phyloP scores from a whole-genome alignment of 495 filamentous ascomycete species.

The Neurospora sp. region DNA sequence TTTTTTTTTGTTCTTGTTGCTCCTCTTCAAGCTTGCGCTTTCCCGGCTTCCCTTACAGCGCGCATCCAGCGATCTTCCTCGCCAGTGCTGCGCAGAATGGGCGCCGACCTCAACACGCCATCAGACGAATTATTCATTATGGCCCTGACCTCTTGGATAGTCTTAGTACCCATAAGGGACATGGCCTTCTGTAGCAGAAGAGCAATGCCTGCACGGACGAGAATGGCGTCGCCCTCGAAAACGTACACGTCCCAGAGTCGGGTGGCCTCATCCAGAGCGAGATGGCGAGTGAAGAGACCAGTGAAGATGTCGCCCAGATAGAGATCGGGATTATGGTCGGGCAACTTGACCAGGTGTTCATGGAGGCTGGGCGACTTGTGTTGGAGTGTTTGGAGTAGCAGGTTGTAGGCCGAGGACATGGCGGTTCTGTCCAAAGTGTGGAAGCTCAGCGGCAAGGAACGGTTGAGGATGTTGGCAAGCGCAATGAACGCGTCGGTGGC shows the following conservation, averaged over 20 bases:
- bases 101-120: slow-evolving; percentile 1
- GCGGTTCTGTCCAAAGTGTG: slow-evolving; percentile 66
- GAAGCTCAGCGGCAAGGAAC: slow-evolving; percentile 79
- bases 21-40: slow-evolving; percentile 3
- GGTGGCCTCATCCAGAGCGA: slow-evolving; percentile 59
- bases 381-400: slow-evolving; percentile 59
- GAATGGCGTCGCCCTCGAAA: slow-evolving; percentile 78
- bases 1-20: not conserved
- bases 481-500: slow-evolving; percentile 65
- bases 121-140: slow-evolving; percentile 12
- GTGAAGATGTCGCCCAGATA: slow-evolving; percentile 44
- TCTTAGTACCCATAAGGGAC: slow-evolving; percentile 27
- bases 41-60: slow-evolving; percentile 24
- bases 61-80: slow-evolving; percentile 29
- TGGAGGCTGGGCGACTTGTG: slow-evolving; percentile 64
- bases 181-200: slow-evolving; percentile 44
- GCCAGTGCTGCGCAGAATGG: slow-evolving; percentile 13
- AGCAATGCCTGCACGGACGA: slow-evolving; percentile 71
- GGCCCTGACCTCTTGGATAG: slow-evolving; percentile 20
- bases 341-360: slow-evolving; percentile 47
- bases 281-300: slow-evolving; percentile 42
- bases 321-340: slow-evolving; percentile 34
- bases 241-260: slow-evolving; percentile 91
- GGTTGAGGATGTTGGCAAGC: slow-evolving; percentile 83
- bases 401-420: slow-evolving; percentile 58